Conservation (phyloP, 176 grass and related monocot genomes). For the Leersia perrieri region DNA sequence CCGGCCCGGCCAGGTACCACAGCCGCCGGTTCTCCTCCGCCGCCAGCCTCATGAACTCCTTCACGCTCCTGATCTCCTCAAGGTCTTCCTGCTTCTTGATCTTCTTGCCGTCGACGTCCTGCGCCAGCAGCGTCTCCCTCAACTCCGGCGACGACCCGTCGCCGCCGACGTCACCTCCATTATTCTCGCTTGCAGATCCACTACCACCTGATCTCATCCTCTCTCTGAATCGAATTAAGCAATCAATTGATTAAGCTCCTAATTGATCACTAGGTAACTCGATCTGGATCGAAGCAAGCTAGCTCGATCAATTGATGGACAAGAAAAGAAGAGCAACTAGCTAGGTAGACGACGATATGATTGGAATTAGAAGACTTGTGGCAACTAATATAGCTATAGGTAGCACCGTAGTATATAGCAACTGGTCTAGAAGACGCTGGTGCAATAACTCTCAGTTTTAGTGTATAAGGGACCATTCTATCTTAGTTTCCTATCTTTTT, state of each 20-base stretch:
- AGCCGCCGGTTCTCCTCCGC: conserved; percentile 68
- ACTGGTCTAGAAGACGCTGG: not conserved
- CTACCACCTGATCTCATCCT: not conserved
- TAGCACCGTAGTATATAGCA: not conserved
- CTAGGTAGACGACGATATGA: not conserved
- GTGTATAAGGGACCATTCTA: not conserved
- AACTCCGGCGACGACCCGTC: not conserved
- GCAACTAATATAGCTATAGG: no score
- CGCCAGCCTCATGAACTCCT: conserved; percentile 26
- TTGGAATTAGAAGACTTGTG: not conserved
- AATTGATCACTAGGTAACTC: no score
- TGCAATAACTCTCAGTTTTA: not conserved
- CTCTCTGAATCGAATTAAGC: no score
- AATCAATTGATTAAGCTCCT: no score
- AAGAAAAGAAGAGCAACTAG: no score
- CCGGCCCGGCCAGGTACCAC: conserved; percentile 65
- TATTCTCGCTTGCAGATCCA: not conserved
- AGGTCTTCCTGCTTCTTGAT: conserved; percentile 33
- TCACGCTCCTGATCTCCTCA: conserved; percentile 62
- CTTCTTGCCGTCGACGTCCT: not conserved
- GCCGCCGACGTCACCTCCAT: not conserved
- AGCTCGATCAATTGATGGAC: not conserved
- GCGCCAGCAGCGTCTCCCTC: conserved; percentile 17
- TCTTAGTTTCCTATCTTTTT: not conserved
- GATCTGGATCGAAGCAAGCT: no score